These are phyloP conservation scores for Peronosclerospora sorghi DNA, from an alignment of 352 stramenopile species.

Conservation along the genomic window DNA sequence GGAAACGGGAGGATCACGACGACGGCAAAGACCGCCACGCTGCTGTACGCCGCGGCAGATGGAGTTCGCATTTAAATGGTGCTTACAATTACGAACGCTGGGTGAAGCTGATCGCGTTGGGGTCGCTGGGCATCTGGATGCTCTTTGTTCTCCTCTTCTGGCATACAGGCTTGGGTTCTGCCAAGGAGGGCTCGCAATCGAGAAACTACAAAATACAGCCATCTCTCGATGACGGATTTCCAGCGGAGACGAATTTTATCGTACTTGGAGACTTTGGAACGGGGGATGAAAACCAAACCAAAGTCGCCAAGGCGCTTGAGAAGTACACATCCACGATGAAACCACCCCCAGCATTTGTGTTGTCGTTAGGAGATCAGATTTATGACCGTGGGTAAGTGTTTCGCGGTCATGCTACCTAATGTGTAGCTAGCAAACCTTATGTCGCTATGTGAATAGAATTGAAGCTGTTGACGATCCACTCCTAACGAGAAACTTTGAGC, in stretches of 20 bases:
- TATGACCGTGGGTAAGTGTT: constrained; percentile 61
- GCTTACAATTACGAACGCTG: constrained; percentile 39
- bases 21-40: constrained; percentile 42
- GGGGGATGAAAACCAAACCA: constrained; percentile 42
- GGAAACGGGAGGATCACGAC: constrained; percentile 34
- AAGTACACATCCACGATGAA: constrained; percentile 42
- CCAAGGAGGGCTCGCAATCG: constrained; percentile 1
- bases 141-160: constrained; percentile 52
- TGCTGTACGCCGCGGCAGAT: constrained; percentile 16
- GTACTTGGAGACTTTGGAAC: constrained; percentile 78
- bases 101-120: constrained; percentile 43
- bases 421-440: not conserved
- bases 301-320: constrained; percentile 53
- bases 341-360: constrained; percentile 55
- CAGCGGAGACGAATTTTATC: constrained; percentile 58
- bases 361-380: constrained; percentile 80
- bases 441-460: constrained; percentile 26
- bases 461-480: constrained; percentile 40
- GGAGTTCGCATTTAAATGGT: constrained; percentile 11
- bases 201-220: constrained; percentile 13
- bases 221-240: constrained; percentile 34
- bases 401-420: not conserved
- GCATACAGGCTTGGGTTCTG: constrained; percentile 5
- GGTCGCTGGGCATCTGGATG: constrained; percentile 44
- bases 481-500: constrained; percentile 61